A percentile compares a stretch with the other conserved stretches of the same genome.
Conservation (phyloP, 2,329 filamentous ascomycete genomes). For the Penicillium sumatraense region DNA sequence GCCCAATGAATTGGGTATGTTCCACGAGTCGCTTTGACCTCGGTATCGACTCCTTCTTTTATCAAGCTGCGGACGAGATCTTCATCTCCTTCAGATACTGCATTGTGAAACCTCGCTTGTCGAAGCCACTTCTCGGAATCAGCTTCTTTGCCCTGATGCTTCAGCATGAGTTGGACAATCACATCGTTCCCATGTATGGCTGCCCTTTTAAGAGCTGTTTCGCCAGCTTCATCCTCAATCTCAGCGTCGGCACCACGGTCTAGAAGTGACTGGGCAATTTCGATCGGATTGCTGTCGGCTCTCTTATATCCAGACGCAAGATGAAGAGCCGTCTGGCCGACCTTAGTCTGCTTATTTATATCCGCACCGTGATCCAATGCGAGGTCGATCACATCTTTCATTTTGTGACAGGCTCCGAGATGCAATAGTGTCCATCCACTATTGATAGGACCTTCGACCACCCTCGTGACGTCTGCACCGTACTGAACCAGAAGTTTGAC, state of each 20-base stretch:
- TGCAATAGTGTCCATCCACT: background rate
- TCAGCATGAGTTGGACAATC: background rate
- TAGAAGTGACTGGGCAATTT: background rate
- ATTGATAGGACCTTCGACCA: background rate
- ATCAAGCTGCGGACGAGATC: background rate
- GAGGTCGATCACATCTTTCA: background rate
- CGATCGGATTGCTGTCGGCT: background rate
- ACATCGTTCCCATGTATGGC: background rate
- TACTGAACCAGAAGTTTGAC: background rate
- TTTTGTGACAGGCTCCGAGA: background rate
- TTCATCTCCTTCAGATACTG: background rate
- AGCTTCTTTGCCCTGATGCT: background rate
- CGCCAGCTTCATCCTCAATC: background rate
- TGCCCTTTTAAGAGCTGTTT: background rate
- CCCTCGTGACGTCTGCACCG: background rate
- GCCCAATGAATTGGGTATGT: background rate
- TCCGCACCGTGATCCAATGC: background rate
- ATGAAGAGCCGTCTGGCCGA: background rate
- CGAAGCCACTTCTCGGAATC: background rate
- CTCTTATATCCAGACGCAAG: background rate
- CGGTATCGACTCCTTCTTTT: background rate
- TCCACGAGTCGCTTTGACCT: background rate
- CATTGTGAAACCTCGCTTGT: background rate
- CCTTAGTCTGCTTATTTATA: background rate
- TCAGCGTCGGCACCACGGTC: background rate